Evolutionary conservation across 495 filamentous ascomycete species (phyloP).

Genomic region (Articulospora tetracladia): DNA sequence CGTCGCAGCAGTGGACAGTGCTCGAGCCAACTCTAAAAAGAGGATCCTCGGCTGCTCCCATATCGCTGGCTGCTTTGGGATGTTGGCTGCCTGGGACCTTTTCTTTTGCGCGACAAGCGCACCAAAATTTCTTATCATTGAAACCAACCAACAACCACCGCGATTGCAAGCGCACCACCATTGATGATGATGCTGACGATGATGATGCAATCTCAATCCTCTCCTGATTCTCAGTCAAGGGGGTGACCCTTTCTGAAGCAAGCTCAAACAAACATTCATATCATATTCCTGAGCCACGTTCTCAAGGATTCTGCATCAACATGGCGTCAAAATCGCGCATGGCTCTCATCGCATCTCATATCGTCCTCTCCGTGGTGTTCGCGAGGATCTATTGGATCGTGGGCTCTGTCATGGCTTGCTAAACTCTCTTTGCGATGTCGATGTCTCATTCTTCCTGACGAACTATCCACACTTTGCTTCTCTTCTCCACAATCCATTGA

Average conservation of each 20-base stretch:
- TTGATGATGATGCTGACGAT: no score
- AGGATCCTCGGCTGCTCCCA: constrained; percentile 5
- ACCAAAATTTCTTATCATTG: background rate
- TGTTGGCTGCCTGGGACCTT: background rate
- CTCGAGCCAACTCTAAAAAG: constrained; percentile 11
- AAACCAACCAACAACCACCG: no score
- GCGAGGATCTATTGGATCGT: background rate
- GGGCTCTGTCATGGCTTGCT: background rate
- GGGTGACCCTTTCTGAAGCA: no score
- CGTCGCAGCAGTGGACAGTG: background rate
- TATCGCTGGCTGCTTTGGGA: background rate
- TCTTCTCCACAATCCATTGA: constrained; percentile 5
- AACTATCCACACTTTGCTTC: constrained; percentile 1
- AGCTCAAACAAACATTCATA: no score
- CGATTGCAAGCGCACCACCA: no score
- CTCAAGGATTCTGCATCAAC: background rate
- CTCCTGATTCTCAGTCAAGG: no score
- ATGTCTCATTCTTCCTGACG: constrained; percentile 3
- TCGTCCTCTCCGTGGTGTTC: background rate
- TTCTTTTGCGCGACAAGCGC: constrained; percentile 3
- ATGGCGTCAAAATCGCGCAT: background rate
- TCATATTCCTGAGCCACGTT: no score
- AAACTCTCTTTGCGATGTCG: background rate
- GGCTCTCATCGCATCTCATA: background rate
- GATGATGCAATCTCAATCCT: no score